A percentile compares a stretch with the other conserved stretches of the same genome.
Conservation (phyloP, 352 stramenopile genomes). For the Globisporangium splendens region DNA sequence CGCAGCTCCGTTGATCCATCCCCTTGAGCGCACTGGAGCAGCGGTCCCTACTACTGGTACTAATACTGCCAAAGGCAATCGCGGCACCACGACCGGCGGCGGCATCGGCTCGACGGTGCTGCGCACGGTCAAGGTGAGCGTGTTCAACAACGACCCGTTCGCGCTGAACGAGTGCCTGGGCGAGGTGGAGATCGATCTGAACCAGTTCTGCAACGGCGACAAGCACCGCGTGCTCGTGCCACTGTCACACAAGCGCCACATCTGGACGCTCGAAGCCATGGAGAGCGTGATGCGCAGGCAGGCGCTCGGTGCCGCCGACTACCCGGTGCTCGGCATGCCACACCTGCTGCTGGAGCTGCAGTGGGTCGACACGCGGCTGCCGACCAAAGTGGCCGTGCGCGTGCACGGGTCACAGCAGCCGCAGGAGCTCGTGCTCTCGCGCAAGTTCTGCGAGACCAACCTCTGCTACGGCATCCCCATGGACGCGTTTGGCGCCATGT, state of each 20-base stretch:
- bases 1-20: too few species aligned
- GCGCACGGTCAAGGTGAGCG: constrained; percentile 39
- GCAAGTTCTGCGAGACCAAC: constrained; percentile 38
- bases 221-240: constrained; percentile 38
- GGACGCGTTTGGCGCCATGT: constrained; percentile 16
- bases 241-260: constrained; percentile 41
- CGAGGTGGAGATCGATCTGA: constrained; percentile 47
- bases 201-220: constrained; percentile 27
- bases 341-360: constrained; percentile 52
- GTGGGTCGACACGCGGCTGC: constrained; percentile 62
- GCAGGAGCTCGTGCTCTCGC: constrained; percentile 24
- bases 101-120: constrained; percentile 4
- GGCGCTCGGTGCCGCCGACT: constrained; percentile 30
- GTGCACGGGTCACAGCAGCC: constrained; percentile 22
- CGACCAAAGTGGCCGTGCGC: constrained; percentile 40
- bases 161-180: constrained; percentile 47
- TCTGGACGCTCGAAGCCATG: constrained; percentile 46
- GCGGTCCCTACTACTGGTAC: too few species aligned
- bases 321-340: constrained; percentile 41
- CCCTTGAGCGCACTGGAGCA: too few species aligned
- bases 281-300: constrained; percentile 45
- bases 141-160: constrained; percentile 57
- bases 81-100: neutral
- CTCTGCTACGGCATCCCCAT: constrained; percentile 31
- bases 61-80: too few species aligned